Conservation (phyloP, 2,329 filamentous ascomycete species). For the Triangularia setosa region DNA sequence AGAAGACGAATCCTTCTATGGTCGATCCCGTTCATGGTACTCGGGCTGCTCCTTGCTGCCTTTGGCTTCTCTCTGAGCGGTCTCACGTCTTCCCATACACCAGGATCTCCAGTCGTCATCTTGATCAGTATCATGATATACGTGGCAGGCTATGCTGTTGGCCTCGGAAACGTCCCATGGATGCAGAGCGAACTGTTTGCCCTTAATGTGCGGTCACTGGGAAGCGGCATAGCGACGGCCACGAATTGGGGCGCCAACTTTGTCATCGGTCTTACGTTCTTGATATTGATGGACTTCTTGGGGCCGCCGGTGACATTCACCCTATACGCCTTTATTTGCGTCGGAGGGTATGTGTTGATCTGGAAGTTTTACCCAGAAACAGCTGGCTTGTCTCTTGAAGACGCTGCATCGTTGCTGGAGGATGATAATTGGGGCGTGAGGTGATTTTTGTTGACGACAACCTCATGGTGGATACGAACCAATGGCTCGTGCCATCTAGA, state of each 20-base stretch:
- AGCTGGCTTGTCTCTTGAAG: constrained; percentile 74
- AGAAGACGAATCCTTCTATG: constrained; percentile 74
- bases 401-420: constrained; percentile 67
- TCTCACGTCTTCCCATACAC: constrained; percentile 32
- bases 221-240: constrained; percentile 69
- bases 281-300: constrained; percentile 78
- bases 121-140: constrained; percentile 76
- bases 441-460: constrained; percentile 28
- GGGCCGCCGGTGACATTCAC: constrained; percentile 75
- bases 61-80: constrained; percentile 67
- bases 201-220: constrained; percentile 66
- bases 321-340: constrained; percentile 71
- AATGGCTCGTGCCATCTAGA: neutral
- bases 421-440: constrained; percentile 71
- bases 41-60: constrained; percentile 67
- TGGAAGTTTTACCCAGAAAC: constrained; percentile 84
- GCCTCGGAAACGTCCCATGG: constrained; percentile 91
- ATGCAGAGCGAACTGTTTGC: constrained; percentile 93
- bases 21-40: constrained; percentile 79
- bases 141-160: constrained; percentile 80
- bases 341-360: constrained; percentile 61
- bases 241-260: constrained; percentile 90
- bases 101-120: constrained; percentile 52
- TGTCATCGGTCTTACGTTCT: constrained; percentile 76
- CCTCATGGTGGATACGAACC: constrained; percentile 6